phyloP scores from a whole-genome alignment of 2,329 filamentous ascomycete genomes.

The Cercospora citrullina region DNA sequence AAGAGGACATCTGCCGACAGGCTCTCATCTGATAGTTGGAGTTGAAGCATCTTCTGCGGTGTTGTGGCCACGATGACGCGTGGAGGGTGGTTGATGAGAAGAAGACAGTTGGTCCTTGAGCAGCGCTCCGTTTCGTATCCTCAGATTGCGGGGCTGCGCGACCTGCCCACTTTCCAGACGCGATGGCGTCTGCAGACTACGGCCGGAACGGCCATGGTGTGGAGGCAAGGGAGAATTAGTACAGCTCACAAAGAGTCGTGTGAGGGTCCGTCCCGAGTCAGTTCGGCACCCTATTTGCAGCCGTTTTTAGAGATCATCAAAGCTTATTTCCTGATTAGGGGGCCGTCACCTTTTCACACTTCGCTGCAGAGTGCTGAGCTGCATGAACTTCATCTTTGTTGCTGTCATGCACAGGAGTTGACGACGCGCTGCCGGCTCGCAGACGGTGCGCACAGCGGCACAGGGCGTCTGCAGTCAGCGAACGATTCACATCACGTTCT shows the following conservation, averaged over 20 bases:
- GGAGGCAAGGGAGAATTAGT: slow-evolving; percentile 13
- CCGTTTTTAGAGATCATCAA: slow-evolving; percentile 2
- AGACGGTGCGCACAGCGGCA: background rate
- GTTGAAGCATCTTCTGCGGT: slow-evolving; percentile 6
- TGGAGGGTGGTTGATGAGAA: background rate
- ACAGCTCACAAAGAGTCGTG: slow-evolving; percentile 1
- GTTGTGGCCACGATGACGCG: background rate
- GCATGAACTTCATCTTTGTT: background rate
- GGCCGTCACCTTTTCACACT: background rate
- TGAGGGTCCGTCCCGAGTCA: slow-evolving; percentile 4
- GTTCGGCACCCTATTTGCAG: slow-evolving; percentile 7
- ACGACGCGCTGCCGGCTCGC: background rate
- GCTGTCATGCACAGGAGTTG: background rate
- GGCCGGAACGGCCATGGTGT: slow-evolving; percentile 2
- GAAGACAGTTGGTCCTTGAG: background rate
- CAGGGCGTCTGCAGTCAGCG: background rate
- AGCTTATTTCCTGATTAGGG: slow-evolving; percentile 7
- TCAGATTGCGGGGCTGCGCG: background rate
- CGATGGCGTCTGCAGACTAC: slow-evolving; percentile 5
- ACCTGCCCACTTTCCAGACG: background rate
- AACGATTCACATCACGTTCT: background rate
- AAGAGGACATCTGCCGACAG: background rate
- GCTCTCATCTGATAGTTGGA: background rate
- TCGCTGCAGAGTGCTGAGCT: background rate
- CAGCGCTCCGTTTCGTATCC: background rate